Conservation (phyloP, 2,329 filamentous ascomycete species). For the Sporothrix pallida region DNA sequence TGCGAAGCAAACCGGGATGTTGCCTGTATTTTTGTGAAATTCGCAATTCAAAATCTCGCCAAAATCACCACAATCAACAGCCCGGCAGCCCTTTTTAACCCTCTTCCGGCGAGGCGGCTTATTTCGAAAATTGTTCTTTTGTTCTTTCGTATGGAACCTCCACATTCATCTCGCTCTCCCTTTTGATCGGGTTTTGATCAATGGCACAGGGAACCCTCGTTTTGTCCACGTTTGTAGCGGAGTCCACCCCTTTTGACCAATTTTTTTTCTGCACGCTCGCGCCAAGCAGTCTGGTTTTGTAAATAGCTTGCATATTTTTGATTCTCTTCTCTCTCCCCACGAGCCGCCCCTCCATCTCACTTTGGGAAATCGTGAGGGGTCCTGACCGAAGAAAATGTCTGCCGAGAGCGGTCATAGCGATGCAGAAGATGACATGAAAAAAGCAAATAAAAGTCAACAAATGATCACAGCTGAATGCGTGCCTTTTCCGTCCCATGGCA, state of each 20-base stretch:
- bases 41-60: background rate
- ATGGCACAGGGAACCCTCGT: background rate
- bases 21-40: background rate
- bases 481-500: constrained; percentile 14
- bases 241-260: background rate
- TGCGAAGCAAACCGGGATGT: background rate
- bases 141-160: background rate
- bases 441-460: background rate
- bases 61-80: background rate
- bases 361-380: too few species aligned
- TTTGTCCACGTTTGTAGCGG: constrained; percentile 16
- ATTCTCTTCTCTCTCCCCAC: constrained; percentile 12
- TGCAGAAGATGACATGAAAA: background rate
- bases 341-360: background rate
- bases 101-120: background rate
- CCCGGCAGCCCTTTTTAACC: background rate
- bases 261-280: background rate
- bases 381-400: too few species aligned
- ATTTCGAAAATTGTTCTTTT: background rate
- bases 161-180: background rate
- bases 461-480: background rate
- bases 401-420: too few species aligned
- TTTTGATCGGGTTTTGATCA: background rate
- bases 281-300: background rate
- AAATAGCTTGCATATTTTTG: constrained; percentile 9